Evolutionary conservation across 2,329 filamentous ascomycete genomes (phyloP).

Genomic region (Trichoderma sp.): DNA sequence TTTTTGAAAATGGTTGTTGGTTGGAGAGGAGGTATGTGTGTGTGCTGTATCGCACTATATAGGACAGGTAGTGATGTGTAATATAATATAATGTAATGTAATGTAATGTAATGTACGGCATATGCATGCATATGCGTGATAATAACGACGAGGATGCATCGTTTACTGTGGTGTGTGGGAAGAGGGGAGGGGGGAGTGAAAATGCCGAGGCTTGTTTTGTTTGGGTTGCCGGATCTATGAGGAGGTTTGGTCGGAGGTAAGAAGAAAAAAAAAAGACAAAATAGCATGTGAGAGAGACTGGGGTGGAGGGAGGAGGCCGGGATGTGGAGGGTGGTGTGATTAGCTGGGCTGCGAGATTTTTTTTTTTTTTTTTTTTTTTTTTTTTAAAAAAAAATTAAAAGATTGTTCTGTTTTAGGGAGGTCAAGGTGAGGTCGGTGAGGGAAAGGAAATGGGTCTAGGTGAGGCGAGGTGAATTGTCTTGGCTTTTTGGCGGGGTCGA

Average conservation of each 20-base stretch:
- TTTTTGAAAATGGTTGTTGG: background rate
- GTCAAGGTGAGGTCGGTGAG: background rate
- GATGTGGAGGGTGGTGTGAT: background rate
- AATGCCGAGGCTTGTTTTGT: constrained; percentile 9
- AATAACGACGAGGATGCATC: background rate
- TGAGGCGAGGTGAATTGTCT: background rate
- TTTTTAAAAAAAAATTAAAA: too few relatives aligned
- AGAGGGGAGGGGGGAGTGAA: background rate
- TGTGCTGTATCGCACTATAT: background rate
- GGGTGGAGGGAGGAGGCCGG: background rate
- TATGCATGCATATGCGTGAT: constrained; percentile 13
- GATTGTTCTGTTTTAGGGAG: background rate
- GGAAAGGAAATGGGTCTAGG: background rate
- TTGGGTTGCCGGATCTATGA: background rate
- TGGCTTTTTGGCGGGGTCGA: background rate
- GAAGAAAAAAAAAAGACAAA: background rate
- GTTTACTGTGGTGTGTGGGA: background rate
- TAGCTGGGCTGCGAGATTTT: background rate
- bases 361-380: background rate
- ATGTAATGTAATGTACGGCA: constrained; percentile 11
- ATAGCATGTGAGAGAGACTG: constrained; percentile 6
- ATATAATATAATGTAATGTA: too few relatives aligned
- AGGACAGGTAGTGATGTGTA: background rate
- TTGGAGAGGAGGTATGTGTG: background rate
- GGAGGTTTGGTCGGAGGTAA: background rate